These are phyloP conservation scores for Chalaropsis ovoidea DNA, from an alignment of 2,329 filamentous ascomycete genomes.

Conservation along the genomic window DNA sequence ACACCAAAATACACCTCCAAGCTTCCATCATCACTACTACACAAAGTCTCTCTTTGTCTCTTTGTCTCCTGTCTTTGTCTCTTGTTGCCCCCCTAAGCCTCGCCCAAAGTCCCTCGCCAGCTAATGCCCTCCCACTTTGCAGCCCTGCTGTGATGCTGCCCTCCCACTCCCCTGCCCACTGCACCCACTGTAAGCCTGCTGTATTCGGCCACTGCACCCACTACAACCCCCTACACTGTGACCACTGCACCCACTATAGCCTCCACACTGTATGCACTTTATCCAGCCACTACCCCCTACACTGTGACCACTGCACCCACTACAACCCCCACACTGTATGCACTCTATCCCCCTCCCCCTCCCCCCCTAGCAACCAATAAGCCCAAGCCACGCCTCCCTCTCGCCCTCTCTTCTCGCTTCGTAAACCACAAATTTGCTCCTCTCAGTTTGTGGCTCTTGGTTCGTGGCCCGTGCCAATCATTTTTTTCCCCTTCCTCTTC, in stretches of 20 bases:
- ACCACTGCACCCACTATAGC: neutral
- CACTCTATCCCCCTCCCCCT: neutral
- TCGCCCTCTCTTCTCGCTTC: slow-evolving; percentile 4
- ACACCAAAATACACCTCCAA: too few relatives aligned
- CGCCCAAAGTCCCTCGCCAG: too few relatives aligned
- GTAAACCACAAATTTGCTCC: slow-evolving; percentile 10
- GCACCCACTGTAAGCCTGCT: too few relatives aligned
- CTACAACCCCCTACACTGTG: too few relatives aligned
- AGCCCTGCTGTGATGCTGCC: neutral
- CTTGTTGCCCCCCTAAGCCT: too few relatives aligned
- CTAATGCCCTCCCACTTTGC: too few relatives aligned
- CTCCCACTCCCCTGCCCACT: neutral
- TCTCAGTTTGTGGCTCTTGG: neutral
- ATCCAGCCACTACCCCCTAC: too few relatives aligned
- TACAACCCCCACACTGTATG: neutral
- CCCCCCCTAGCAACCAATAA: slow-evolving; percentile 6
- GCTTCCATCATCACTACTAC: too few relatives aligned
- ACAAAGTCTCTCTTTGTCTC: too few relatives aligned
- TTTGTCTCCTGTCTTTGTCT: too few relatives aligned
- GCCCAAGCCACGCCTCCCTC: neutral
- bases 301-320: too few relatives aligned
- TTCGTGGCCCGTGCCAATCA: neutral
- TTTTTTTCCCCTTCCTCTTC: neutral
- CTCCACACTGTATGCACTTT: neutral
- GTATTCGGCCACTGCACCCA: neutral